Conservation (phyloP, 2,329 filamentous ascomycete genomes). For the Fusarium hostae region DNA sequence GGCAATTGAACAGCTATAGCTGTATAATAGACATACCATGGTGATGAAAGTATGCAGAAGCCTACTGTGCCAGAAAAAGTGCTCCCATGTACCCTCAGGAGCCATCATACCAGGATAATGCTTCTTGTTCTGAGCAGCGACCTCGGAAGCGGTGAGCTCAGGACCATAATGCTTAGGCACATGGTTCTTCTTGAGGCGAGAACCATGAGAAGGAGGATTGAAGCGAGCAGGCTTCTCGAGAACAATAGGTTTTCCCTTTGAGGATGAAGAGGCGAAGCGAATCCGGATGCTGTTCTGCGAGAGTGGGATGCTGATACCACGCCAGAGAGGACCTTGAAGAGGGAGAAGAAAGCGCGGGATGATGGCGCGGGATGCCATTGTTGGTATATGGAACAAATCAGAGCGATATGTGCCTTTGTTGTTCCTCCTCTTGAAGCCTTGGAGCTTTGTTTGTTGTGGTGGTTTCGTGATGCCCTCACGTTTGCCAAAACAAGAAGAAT, state of each 20-base stretch:
- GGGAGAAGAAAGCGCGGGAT: constrained; percentile 78
- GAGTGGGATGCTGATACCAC: constrained; percentile 51
- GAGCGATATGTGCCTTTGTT: not conserved
- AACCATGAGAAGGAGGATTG: constrained; percentile 89
- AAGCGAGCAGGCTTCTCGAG: constrained; percentile 91
- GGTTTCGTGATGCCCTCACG: constrained; percentile 37
- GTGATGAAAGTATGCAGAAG: constrained; percentile 84
- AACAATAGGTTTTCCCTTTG: constrained; percentile 68
- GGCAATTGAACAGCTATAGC: not conserved
- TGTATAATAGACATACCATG: constrained; percentile 66
- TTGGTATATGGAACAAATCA: not conserved
- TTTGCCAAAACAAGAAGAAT: constrained; percentile 30
- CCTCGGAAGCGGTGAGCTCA: constrained; percentile 72
- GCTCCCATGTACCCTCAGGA: constrained; percentile 80
- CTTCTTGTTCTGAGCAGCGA: constrained; percentile 71
- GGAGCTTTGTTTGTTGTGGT: constrained; percentile 22
- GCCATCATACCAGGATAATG: constrained; percentile 92
- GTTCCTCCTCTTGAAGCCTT: constrained; percentile 8
- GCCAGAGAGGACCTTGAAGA: constrained; percentile 68
- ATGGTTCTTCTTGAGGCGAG: constrained; percentile 68
- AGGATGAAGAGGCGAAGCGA: constrained; percentile 48
- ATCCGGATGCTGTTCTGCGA: constrained; percentile 50
- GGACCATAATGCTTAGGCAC: constrained; percentile 80
- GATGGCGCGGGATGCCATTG: constrained; percentile 60
- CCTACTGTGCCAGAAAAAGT: constrained; percentile 85